Percentiles rank a stretch among this genome's conserved stretches.
Conservation (phyloP, 2,329 filamentous ascomycete genomes). For the Xylaria sp. region DNA sequence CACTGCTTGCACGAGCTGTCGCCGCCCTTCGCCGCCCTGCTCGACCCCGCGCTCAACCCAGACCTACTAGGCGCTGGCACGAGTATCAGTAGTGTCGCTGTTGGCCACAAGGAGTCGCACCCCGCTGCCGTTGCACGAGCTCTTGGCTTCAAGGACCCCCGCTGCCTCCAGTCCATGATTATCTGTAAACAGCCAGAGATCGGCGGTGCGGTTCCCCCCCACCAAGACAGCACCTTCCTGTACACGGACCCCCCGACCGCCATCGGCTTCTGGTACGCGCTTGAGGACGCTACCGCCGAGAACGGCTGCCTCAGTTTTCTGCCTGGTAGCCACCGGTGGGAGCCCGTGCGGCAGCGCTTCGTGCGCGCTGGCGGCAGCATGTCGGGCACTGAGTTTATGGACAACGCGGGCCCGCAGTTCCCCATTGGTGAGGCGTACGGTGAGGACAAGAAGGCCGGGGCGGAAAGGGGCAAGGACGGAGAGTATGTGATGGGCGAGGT, state of each 20-base stretch:
- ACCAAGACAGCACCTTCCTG: constrained; percentile 91
- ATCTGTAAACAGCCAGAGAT: constrained; percentile 99
- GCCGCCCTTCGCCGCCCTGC: constrained; percentile 65
- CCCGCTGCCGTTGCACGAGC: constrained; percentile 69
- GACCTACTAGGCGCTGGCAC: constrained; percentile 44
- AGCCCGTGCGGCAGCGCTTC: constrained; percentile 73
- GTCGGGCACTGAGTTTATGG: constrained; percentile 70
- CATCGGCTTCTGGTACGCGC: constrained; percentile 95
- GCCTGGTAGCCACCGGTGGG: constrained; percentile 76
- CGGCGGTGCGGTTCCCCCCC: constrained; percentile 85
- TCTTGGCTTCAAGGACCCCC: constrained; percentile 77
- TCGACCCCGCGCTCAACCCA: constrained; percentile 55
- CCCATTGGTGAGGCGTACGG: constrained; percentile 59
- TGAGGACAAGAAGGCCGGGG: constrained; percentile 43
- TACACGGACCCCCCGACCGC: constrained; percentile 89
- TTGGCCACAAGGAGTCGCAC: constrained; percentile 44
- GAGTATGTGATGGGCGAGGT: constrained; percentile 84
- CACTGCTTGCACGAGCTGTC: constrained; percentile 76
- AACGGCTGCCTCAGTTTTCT: constrained; percentile 92
- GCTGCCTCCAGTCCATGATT: constrained; percentile 90
- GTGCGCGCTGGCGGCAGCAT: constrained; percentile 61
- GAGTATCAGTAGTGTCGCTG: constrained; percentile 50
- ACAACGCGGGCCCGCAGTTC: constrained; percentile 70
- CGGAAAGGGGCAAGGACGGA: constrained; percentile 46
- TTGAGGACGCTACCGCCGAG: constrained; percentile 84